These are phyloP conservation scores for Pseudogymnoascus sp. DNA, from an alignment of 2,329 filamentous ascomycete genomes.

Conservation along the genomic window DNA sequence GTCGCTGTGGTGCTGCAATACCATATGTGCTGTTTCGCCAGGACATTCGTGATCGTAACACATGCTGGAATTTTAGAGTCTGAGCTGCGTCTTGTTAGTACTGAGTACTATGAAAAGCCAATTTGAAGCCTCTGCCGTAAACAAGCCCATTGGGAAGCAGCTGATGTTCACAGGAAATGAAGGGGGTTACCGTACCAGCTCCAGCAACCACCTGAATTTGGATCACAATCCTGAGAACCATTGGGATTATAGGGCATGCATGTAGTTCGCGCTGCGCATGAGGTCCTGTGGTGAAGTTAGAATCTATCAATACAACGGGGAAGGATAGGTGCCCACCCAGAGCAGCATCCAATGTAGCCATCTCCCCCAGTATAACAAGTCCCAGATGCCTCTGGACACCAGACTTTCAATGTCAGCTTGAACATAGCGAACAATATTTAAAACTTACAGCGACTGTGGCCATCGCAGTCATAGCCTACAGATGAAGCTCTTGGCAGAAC, in stretches of 20 bases:
- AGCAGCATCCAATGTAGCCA: slow-evolving; percentile 2
- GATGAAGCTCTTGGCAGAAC: neutral
- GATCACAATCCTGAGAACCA: neutral
- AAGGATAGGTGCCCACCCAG: neutral
- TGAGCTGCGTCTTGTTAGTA: neutral
- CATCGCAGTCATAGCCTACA: neutral
- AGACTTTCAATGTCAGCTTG: slow-evolving; percentile 7
- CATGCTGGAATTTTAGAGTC: neutral
- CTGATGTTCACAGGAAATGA: neutral
- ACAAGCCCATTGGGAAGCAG: neutral
- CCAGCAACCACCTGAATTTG: neutral
- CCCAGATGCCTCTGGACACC: neutral
- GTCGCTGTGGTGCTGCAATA: neutral
- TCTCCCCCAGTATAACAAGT: slow-evolving; percentile 6
- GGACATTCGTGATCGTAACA: neutral
- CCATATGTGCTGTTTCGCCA: neutral
- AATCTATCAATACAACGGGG: neutral
- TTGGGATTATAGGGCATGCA: slow-evolving; percentile 1
- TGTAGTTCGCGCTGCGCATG: neutral
- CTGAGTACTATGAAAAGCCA: neutral
- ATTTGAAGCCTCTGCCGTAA: neutral
- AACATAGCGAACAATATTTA: neutral
- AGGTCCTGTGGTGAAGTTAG: neutral
- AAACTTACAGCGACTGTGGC: neutral
- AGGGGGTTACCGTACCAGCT: neutral